Conservation (phyloP, 257 asterid species). For the Nyctanthes arbortristis region DNA sequence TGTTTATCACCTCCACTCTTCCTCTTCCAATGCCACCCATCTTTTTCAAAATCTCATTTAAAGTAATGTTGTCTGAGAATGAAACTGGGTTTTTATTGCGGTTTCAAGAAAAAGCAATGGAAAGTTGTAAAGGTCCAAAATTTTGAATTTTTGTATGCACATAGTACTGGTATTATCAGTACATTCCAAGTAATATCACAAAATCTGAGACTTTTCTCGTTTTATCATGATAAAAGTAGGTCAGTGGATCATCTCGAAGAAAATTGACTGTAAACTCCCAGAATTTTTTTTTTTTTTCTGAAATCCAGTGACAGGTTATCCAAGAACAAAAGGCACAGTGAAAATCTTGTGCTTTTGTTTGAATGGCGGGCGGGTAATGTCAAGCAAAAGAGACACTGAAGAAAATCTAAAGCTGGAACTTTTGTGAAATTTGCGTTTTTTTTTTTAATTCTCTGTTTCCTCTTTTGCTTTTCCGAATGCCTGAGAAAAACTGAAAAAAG, state of each 20-base stretch:
- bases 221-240: conserved; percentile 32
- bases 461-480: conserved; percentile 30
- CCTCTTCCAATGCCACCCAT: conserved; percentile 53
- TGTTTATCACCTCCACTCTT: conserved; percentile 71
- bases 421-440: conserved; percentile 28
- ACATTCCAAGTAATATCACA: conserved; percentile 24
- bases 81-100: not conserved
- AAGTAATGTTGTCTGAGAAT: not conserved
- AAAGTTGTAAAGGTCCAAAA: conserved; percentile 24
- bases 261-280: conserved; percentile 12
- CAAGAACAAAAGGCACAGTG: conserved; percentile 31
- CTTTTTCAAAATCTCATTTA: conserved; percentile 27
- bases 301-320: no score
- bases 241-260: conserved; percentile 34
- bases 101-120: conserved; percentile 9
- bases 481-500: conserved; percentile 30
- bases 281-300: no score
- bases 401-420: conserved; percentile 39
- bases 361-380: conserved; percentile 28
- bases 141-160: conserved; percentile 13
- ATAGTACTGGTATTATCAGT: conserved; percentile 19
- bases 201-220: conserved; percentile 22
- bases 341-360: conserved; percentile 21
- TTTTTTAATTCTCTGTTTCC: conserved; percentile 30
- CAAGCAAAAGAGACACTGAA: conserved; percentile 33